Evolutionary conservation across 148 eudicot species (phyloP).

Genomic region (Chenopodium quinoa): DNA sequence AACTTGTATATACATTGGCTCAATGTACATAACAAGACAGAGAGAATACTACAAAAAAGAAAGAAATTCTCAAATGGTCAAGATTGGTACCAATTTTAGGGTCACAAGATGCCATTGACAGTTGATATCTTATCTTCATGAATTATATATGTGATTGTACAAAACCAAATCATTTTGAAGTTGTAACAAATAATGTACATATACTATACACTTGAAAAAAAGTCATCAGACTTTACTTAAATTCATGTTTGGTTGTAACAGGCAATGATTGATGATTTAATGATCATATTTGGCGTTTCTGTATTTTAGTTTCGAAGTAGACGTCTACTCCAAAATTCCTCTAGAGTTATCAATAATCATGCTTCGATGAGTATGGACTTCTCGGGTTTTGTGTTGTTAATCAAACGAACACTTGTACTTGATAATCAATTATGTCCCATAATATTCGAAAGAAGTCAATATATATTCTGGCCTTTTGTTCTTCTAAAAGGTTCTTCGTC

Average conservation of each 20-base stretch:
- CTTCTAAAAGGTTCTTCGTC: background rate
- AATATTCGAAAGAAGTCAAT: too few species aligned
- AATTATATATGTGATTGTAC: background rate
- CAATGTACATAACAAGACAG: constrained; percentile 9
- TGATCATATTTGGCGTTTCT: too few species aligned
- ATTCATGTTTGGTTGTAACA: background rate
- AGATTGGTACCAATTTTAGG: background rate
- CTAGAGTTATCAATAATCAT: background rate
- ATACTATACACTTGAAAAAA: too few species aligned
- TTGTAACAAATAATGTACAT: too few species aligned
- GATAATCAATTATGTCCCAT: too few species aligned
- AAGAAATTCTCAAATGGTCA: background rate
- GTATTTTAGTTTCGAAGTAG: too few species aligned
- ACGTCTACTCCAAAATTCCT: too few species aligned
- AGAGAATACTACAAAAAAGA: background rate
- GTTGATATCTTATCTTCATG: background rate
- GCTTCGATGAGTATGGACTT: background rate
- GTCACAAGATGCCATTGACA: background rate
- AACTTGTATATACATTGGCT: background rate
- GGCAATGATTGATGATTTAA: too few species aligned
- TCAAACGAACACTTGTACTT: background rate
- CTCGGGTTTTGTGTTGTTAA: background rate
- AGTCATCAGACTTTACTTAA: background rate
- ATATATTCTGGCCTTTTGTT: background rate
- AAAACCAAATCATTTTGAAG: too few species aligned